Conservation (phyloP, 768 basidiomycete species). For the Amylocystis lapponica region DNA sequence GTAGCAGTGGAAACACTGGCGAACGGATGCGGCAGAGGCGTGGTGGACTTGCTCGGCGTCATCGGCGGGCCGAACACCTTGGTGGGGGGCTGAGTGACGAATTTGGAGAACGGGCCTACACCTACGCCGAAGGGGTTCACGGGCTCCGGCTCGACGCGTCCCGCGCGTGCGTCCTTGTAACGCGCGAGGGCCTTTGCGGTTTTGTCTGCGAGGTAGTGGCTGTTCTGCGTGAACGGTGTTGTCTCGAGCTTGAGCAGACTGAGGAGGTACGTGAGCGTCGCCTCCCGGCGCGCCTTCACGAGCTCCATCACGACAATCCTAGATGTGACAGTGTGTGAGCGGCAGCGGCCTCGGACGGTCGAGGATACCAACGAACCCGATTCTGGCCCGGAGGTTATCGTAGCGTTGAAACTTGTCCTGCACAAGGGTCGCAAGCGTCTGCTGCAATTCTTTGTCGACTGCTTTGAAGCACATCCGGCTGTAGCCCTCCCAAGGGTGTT, state of each 20-base stretch:
- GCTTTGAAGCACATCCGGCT: conserved; percentile 28
- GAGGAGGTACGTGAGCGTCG: conserved; percentile 1
- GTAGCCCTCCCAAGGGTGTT: conserved; percentile 32
- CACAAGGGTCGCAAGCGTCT: conserved; percentile 26
- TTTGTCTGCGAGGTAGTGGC: conserved; percentile 29
- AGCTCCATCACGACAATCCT: conserved; percentile 13
- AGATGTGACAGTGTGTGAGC: neutral
- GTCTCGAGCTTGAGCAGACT: conserved; percentile 13
- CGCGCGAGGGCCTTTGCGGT: conserved; percentile 32
- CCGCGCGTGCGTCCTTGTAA: conserved; percentile 31
- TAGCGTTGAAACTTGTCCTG: conserved; percentile 36
- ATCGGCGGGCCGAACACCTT: neutral
- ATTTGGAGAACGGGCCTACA: neutral
- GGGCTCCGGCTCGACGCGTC: neutral
- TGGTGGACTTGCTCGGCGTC: neutral
- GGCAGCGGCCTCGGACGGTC: neutral
- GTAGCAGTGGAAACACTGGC: neutral
- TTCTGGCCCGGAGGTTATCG: conserved; percentile 24
- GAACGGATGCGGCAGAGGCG: neutral
- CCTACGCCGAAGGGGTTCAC: neutral
- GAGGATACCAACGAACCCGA: conserved; percentile 25
- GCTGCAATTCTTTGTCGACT: conserved; percentile 27
- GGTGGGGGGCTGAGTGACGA: neutral
- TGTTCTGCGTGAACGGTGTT: conserved; percentile 36
- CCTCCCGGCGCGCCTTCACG: conserved; percentile 3